Evolutionary conservation across 352 stramenopile species (phyloP).

Genomic region (Phytopythium ostracodes): DNA sequence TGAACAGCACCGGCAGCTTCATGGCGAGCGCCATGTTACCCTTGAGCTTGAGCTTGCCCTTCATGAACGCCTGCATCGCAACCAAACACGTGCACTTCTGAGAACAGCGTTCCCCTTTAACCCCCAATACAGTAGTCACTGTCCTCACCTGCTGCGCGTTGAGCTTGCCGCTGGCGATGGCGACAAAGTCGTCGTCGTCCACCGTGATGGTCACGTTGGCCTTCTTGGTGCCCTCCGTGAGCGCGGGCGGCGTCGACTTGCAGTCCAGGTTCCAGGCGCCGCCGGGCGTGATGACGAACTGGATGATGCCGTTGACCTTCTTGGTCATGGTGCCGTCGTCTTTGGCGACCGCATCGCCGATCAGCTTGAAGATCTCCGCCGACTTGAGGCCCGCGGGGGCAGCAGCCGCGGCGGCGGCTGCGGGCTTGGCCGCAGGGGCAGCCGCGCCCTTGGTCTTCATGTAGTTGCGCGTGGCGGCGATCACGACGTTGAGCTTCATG

Average conservation of each 20-base stretch:
- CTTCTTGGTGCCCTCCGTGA: conserved; percentile 64
- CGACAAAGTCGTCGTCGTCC: conserved; percentile 74
- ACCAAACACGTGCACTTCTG: conserved; percentile 14
- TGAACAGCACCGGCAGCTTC: conserved; percentile 93
- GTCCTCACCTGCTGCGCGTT: conserved; percentile 76
- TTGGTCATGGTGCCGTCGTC: conserved; percentile 55
- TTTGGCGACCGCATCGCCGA: conserved; percentile 52
- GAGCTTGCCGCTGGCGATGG: conserved; percentile 81
- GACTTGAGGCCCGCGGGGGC: conserved; percentile 43
- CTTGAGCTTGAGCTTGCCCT: conserved; percentile 95
- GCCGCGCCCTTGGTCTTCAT: conserved; percentile 59
- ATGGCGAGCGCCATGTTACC: conserved; percentile 94
- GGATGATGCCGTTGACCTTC: conserved; percentile 81
- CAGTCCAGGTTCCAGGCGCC: conserved; percentile 76
- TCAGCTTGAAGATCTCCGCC: conserved; percentile 62
- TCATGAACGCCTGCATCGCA: conserved; percentile 86
- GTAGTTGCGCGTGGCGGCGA: conserved; percentile 76
- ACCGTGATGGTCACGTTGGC: conserved; percentile 78
- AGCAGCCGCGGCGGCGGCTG: conserved; percentile 8
- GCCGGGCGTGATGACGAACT: conserved; percentile 71
- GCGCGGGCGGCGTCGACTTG: conserved; percentile 51
- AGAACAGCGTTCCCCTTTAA: not conserved
- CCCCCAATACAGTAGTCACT: not conserved
- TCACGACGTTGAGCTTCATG: conserved; percentile 92
- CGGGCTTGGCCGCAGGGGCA: conserved; percentile 11